phyloP scores from a whole-genome alignment of 345 rosid genomes.

The Moricandia moricandioides region DNA sequence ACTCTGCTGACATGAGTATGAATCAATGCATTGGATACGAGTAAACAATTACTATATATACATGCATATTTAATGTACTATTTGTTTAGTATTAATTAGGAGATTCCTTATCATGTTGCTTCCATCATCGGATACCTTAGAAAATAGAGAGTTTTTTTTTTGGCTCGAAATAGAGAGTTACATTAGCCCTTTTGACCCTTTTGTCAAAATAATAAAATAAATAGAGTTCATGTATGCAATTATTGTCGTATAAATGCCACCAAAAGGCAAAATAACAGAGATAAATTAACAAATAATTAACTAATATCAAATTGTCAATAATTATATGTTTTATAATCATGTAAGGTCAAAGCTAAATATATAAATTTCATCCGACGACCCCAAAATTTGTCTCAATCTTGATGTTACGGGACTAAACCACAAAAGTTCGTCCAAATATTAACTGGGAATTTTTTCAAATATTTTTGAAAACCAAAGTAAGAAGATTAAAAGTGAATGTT shows the following conservation, averaged over 20 bases:
- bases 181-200: not conserved
- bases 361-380: not conserved
- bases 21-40: not conserved
- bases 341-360: slow-evolving; percentile 19
- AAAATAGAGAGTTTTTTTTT: not conserved
- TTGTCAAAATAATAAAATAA: no score
- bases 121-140: slow-evolving; percentile 32
- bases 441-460: not conserved
- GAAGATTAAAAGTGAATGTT: not conserved
- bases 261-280: slow-evolving; percentile 7
- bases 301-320: slow-evolving; percentile 14
- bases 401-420: slow-evolving; percentile 2
- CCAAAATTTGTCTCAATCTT: not conserved
- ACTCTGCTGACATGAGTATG: not conserved
- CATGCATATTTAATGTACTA: not conserved
- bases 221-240: slow-evolving; percentile 13
- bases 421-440: not conserved
- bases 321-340: slow-evolving; percentile 9
- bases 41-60: not conserved
- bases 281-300: slow-evolving; percentile 2
- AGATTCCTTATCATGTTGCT: slow-evolving; percentile 32
- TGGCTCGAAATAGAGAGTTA: not conserved
- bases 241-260: slow-evolving; percentile 25
- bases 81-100: not conserved
- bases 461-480: not conserved